These are phyloP conservation scores for Helminthosporium solani DNA, from an alignment of 2,329 filamentous ascomycete genomes.

Conservation along the genomic window DNA sequence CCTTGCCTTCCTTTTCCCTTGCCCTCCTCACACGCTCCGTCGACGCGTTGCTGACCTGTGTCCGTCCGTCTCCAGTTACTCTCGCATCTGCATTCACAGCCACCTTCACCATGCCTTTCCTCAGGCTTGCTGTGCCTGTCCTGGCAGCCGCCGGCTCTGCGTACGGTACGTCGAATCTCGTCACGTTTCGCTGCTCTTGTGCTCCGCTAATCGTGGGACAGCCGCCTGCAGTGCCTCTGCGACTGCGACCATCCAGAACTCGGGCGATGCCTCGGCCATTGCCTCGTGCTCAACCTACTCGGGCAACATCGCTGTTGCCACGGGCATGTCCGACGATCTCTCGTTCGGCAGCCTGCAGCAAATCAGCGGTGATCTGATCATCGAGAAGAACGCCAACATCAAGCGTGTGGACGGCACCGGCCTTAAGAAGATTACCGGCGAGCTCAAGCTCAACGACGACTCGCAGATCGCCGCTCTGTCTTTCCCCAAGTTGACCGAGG, in stretches of 20 bases:
- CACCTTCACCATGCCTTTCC: constrained; percentile 49
- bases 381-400: constrained; percentile 59
- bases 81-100: constrained; percentile 20
- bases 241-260: constrained; percentile 60
- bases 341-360: constrained; percentile 60
- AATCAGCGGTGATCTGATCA: constrained; percentile 59
- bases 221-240: constrained; percentile 46
- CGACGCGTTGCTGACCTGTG: constrained; percentile 25
- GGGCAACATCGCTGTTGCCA: constrained; percentile 67
- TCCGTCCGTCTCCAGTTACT: constrained; percentile 28
- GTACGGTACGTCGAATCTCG: constrained; percentile 46
- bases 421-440: constrained; percentile 65
- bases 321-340: constrained; percentile 58
- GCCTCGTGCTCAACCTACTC: constrained; percentile 66
- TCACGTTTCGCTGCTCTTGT: constrained; percentile 1
- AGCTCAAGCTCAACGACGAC: constrained; percentile 69
- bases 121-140: constrained; percentile 57
- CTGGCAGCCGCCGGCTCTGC: constrained; percentile 56
- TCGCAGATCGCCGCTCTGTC: constrained; percentile 67
- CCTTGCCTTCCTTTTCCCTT: too few relatives aligned
- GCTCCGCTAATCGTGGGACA: constrained; percentile 9
- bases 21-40: neutral
- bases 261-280: constrained; percentile 61
- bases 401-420: constrained; percentile 62
- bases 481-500: constrained; percentile 64